These are phyloP conservation scores for Baudoinia panamericana DNA, from an alignment of 495 filamentous ascomycete species.

Conservation along the genomic window DNA sequence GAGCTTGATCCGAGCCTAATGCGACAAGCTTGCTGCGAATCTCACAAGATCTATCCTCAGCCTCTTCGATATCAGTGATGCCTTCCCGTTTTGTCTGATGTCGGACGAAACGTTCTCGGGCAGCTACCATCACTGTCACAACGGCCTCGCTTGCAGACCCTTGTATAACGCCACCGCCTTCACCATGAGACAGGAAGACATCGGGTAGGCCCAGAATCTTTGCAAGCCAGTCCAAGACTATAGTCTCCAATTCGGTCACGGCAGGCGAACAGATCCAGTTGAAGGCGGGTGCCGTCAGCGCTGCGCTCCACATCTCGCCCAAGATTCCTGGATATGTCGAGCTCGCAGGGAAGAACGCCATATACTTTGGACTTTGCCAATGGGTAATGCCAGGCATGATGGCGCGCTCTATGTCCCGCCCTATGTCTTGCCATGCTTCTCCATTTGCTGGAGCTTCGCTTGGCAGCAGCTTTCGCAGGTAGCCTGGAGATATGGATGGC, in stretches of 20 bases:
- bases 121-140: slow-evolving; percentile 76
- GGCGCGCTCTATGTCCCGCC: slow-evolving; percentile 70
- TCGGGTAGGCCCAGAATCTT: slow-evolving; percentile 57
- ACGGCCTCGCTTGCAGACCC: slow-evolving; percentile 84
- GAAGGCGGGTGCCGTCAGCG: slow-evolving; percentile 83
- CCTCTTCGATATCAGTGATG: slow-evolving; percentile 42
- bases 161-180: slow-evolving; percentile 88
- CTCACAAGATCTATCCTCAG: slow-evolving; percentile 51
- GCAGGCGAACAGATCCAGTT: slow-evolving; percentile 96
- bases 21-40: slow-evolving; percentile 63
- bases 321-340: slow-evolving; percentile 78
- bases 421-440: slow-evolving; percentile 69
- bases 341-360: slow-evolving; percentile 86
- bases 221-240: slow-evolving; percentile 86
- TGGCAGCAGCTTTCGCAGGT: slow-evolving; percentile 70
- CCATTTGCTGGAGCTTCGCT: slow-evolving; percentile 54
- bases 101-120: slow-evolving; percentile 56
- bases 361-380: slow-evolving; percentile 91
- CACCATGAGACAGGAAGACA: slow-evolving; percentile 62
- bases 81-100: slow-evolving; percentile 29
- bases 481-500: slow-evolving; percentile 72
- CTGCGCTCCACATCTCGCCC: slow-evolving; percentile 81
- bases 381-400: slow-evolving; percentile 93
- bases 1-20: slow-evolving; percentile 64
- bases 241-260: slow-evolving; percentile 90